phyloP scores from a whole-genome alignment of 2,329 filamentous ascomycete genomes.

The Dactylellina cionopaga region DNA sequence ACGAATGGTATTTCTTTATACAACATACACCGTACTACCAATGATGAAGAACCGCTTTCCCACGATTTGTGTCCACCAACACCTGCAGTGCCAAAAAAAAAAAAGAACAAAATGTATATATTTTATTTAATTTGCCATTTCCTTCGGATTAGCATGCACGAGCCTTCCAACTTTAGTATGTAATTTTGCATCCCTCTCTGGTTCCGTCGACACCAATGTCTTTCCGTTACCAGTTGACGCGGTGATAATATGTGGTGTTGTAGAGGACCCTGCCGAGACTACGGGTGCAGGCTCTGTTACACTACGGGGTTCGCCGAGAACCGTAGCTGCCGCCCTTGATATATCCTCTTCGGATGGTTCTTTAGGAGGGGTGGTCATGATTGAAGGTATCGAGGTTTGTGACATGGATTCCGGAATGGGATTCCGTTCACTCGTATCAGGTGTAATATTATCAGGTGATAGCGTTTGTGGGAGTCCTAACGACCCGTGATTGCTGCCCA shows the following conservation, averaged over 20 bases:
- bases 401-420: neutral
- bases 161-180: slow-evolving; percentile 27
- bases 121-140: slow-evolving; percentile 45
- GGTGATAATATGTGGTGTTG: slow-evolving; percentile 24
- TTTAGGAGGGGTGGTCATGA: slow-evolving; percentile 36
- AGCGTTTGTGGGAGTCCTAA: slow-evolving; percentile 8
- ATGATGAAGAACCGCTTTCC: too few relatives aligned
- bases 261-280: neutral
- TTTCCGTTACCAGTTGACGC: slow-evolving; percentile 30
- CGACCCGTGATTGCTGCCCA: neutral
- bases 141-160: slow-evolving; percentile 28
- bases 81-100: too few relatives aligned
- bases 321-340: neutral
- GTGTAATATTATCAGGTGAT: neutral
- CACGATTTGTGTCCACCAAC: too few relatives aligned
- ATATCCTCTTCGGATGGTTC: neutral
- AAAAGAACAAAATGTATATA: too few relatives aligned
- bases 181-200: slow-evolving; percentile 23
- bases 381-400: slow-evolving; percentile 20
- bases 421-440: neutral
- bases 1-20: too few relatives aligned
- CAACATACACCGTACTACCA: too few relatives aligned
- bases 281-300: neutral
- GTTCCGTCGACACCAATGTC: slow-evolving; percentile 29
- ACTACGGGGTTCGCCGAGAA: neutral